phyloP scores from a whole-genome alignment of 495 filamentous ascomycete genomes.

The Neurospora sublineolata region DNA sequence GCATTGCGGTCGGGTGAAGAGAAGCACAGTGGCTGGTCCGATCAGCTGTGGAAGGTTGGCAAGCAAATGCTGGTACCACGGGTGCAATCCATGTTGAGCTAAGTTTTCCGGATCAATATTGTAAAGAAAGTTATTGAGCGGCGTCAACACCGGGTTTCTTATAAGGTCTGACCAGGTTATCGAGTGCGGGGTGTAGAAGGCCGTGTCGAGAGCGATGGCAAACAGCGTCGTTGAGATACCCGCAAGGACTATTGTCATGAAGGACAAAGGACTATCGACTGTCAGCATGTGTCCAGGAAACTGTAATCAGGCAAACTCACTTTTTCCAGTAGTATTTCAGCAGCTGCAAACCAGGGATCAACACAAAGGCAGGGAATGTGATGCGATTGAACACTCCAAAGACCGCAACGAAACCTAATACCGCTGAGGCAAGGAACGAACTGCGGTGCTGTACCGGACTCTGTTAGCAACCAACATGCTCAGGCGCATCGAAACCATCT shows the following conservation, averaged over 20 bases:
- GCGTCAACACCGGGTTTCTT: constrained; percentile 64
- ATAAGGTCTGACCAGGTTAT: constrained; percentile 44
- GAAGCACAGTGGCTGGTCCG: constrained; percentile 67
- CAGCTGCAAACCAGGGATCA: constrained; percentile 69
- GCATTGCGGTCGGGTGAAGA: constrained; percentile 47
- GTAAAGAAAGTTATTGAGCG: constrained; percentile 83
- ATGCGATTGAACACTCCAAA: constrained; percentile 91
- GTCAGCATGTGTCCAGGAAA: constrained; percentile 14
- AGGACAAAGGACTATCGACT: constrained; percentile 48
- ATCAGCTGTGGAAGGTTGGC: constrained; percentile 81
- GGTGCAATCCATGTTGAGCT: constrained; percentile 81
- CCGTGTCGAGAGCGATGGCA: constrained; percentile 71
- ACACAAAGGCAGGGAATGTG: constrained; percentile 85
- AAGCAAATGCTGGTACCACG: constrained; percentile 78
- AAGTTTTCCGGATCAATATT: constrained; percentile 69
- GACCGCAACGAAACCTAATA: constrained; percentile 69
- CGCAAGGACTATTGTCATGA: constrained; percentile 49
- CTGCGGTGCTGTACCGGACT: constrained; percentile 47
- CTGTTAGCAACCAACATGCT: constrained; percentile 1
- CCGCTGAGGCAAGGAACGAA: constrained; percentile 58
- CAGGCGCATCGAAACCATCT: neutral
- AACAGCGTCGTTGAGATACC: constrained; percentile 51
- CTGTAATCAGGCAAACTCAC: constrained; percentile 34
- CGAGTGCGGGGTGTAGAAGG: constrained; percentile 57
- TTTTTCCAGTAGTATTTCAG: constrained; percentile 74